A percentile compares a stretch with the other conserved stretches of the same genome.
Conservation (phyloP, 192 early-diverging fungal species). For the Jimgerdemannia lactiflua region DNA sequence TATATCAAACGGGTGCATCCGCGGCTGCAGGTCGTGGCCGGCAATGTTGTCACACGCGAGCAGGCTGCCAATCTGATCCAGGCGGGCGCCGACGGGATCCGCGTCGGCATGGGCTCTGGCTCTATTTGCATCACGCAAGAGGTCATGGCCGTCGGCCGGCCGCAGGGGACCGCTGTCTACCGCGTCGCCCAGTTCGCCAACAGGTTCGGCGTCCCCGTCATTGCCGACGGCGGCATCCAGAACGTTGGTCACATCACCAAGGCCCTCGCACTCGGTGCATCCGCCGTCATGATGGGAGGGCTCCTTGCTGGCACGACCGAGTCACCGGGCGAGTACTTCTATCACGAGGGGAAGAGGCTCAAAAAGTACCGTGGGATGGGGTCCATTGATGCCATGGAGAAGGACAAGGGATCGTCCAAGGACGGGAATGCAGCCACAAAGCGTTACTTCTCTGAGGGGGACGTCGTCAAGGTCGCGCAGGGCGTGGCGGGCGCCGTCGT, state of each 20-base stretch:
- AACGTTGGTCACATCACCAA: conserved; percentile 99
- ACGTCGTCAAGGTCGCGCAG: conserved; percentile 98
- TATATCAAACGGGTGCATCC: conserved; percentile 87
- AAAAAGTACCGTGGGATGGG: conserved; percentile 99
- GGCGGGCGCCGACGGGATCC: conserved; percentile 93
- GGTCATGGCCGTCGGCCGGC: conserved; percentile 98
- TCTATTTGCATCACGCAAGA: conserved; percentile 99
- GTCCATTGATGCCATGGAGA: conserved; percentile 92
- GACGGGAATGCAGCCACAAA: conserved; percentile 74
- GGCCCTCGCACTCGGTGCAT: conserved; percentile 91
- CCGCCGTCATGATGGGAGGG: conserved; percentile 99
- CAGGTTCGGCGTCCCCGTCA: conserved; percentile 92
- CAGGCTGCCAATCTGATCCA: conserved; percentile 89
- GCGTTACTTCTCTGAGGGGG: conserved; percentile 97
- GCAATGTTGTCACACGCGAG: conserved; percentile 96
- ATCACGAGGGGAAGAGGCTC: conserved; percentile 94
- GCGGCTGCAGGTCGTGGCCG: conserved; percentile 87
- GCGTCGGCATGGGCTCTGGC: conserved; percentile 97
- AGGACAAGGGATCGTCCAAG: conserved; percentile 37
- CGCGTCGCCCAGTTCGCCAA: conserved; percentile 92
- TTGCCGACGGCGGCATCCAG: conserved; percentile 96
- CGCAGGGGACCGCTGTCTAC: conserved; percentile 96
- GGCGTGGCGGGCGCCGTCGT: conserved; percentile 97
- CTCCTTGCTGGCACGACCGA: conserved; percentile 95
- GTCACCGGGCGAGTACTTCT: conserved; percentile 98